A percentile compares a stretch with the other conserved stretches of the same genome.
Conservation (phyloP, 345 rosid species). For the Adansonia digitata region DNA sequence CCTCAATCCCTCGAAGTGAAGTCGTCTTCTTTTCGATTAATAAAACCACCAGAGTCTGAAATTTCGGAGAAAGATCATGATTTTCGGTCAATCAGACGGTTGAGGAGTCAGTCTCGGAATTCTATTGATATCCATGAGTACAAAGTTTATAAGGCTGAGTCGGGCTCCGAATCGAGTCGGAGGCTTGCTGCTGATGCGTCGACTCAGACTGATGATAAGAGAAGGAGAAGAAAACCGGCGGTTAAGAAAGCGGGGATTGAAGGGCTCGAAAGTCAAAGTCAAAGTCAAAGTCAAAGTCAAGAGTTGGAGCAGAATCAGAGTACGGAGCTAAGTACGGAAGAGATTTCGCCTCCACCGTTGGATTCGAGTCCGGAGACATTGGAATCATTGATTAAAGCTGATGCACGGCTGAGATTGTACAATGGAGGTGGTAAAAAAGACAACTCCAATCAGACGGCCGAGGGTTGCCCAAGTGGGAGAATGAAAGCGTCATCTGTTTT, state of each 20-base stretch:
- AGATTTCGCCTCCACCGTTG: slow-evolving; percentile 92
- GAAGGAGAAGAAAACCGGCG: slow-evolving; percentile 47
- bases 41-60: slow-evolving; percentile 27
- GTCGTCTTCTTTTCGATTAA: slow-evolving; percentile 47
- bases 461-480: slow-evolving; percentile 47
- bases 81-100: slow-evolving; percentile 37
- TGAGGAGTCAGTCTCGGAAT: slow-evolving; percentile 84
- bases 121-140: slow-evolving; percentile 73
- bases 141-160: slow-evolving; percentile 65
- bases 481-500: slow-evolving; percentile 73
- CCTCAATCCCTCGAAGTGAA: slow-evolving; percentile 38
- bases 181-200: slow-evolving; percentile 77
- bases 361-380: slow-evolving; percentile 96
- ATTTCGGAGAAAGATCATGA: slow-evolving; percentile 29
- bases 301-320: slow-evolving; percentile 30
- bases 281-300: slow-evolving; percentile 22
- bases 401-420: slow-evolving; percentile 54
- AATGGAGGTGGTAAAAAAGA: slow-evolving; percentile 26
- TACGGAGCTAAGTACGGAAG: slow-evolving; percentile 66
- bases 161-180: slow-evolving; percentile 44
- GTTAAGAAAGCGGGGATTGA: slow-evolving; percentile 31
- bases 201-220: slow-evolving; percentile 76
- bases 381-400: slow-evolving; percentile 72
- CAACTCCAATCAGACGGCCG: slow-evolving; percentile 40
- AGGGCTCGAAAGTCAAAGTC: too few relatives aligned